phyloP scores from a whole-genome alignment of 805 yeast species.

The Wickerhamiella kazuoi region DNA sequence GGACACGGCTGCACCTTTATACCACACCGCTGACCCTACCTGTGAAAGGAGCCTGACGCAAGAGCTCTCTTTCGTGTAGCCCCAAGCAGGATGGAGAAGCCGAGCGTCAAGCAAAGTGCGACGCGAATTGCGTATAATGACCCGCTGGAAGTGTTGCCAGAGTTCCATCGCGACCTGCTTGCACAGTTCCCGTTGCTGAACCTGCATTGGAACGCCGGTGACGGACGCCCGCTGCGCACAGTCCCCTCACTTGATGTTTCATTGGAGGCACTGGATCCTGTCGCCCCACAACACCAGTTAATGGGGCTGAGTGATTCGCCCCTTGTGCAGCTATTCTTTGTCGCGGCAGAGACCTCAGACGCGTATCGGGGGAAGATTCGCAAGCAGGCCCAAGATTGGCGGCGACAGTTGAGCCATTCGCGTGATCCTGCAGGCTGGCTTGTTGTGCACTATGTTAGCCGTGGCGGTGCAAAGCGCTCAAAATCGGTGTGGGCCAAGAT shows the following conservation, averaged over 20 bases:
- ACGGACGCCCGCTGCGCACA: conserved; percentile 42
- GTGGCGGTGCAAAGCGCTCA: conserved; percentile 3
- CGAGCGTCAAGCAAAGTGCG: background rate
- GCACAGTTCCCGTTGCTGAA: conserved; percentile 39
- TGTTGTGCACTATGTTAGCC: conserved; percentile 32
- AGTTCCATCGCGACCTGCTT: conserved; percentile 28
- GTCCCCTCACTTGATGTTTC: conserved; percentile 40
- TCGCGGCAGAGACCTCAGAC: conserved; percentile 50
- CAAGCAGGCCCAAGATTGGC: conserved; percentile 72
- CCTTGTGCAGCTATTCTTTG: conserved; percentile 49
- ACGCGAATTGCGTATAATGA: conserved; percentile 46
- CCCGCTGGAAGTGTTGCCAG: conserved; percentile 44
- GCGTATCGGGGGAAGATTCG: conserved; percentile 63
- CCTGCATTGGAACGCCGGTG: conserved; percentile 45
- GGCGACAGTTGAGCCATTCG: conserved; percentile 26
- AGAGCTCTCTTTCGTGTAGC: too few species aligned
- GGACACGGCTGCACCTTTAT: too few species aligned
- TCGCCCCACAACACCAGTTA: conserved; percentile 22
- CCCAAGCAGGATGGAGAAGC: background rate
- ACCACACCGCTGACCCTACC: too few species aligned
- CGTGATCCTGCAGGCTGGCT: conserved; percentile 41
- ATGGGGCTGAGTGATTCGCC: conserved; percentile 29
- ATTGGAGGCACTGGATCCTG: conserved; percentile 41
- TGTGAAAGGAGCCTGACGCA: too few species aligned
- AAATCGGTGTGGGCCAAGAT: conserved; percentile 13